Percentiles rank a stretch among this genome's conserved stretches.
Conservation (phyloP, 2,329 filamentous ascomycete species). For the Sporothrix brunneoviolacea region DNA sequence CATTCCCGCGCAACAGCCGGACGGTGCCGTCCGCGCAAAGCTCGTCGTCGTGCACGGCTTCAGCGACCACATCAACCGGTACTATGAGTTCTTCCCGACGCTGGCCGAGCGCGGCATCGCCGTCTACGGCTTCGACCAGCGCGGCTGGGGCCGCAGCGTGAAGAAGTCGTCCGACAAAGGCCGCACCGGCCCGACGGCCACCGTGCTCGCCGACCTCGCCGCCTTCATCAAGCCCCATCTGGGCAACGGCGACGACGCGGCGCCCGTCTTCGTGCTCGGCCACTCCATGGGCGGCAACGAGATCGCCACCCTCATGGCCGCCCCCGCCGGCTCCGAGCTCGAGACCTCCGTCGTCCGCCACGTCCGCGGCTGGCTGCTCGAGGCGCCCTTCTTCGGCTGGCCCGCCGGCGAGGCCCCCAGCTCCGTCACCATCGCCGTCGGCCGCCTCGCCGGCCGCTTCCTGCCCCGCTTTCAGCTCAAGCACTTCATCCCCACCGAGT, state of each 20-base stretch:
- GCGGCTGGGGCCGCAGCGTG: conserved; percentile 77
- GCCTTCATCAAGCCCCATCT: conserved; percentile 62
- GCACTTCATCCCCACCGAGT: conserved; percentile 56
- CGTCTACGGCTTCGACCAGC: conserved; percentile 74
- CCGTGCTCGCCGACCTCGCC: conserved; percentile 71
- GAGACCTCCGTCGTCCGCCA: conserved; percentile 45
- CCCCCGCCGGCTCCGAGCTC: conserved; percentile 33
- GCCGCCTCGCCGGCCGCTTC: conserved; percentile 60
- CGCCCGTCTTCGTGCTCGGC: conserved; percentile 79
- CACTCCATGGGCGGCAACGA: conserved; percentile 89
- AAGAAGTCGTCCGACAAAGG: conserved; percentile 56
- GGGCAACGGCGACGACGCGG: conserved; percentile 29
- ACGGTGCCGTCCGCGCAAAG: conserved; percentile 56
- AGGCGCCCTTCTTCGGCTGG: conserved; percentile 74
- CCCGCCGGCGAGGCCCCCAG: conserved; percentile 58
- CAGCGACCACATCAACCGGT: conserved; percentile 75
- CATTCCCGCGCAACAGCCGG: conserved; percentile 37
- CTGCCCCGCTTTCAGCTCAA: conserved; percentile 62
- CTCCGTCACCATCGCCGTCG: conserved; percentile 55
- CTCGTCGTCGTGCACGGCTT: conserved; percentile 84
- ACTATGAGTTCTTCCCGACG: conserved; percentile 65
- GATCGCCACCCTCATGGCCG: conserved; percentile 54
- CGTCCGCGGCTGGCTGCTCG: conserved; percentile 67
- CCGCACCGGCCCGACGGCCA: conserved; percentile 63
- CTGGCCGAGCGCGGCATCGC: conserved; percentile 68